Evolutionary conservation across 257 asterid species (phyloP).

Genomic region (Solanum pinnatisectum): DNA sequence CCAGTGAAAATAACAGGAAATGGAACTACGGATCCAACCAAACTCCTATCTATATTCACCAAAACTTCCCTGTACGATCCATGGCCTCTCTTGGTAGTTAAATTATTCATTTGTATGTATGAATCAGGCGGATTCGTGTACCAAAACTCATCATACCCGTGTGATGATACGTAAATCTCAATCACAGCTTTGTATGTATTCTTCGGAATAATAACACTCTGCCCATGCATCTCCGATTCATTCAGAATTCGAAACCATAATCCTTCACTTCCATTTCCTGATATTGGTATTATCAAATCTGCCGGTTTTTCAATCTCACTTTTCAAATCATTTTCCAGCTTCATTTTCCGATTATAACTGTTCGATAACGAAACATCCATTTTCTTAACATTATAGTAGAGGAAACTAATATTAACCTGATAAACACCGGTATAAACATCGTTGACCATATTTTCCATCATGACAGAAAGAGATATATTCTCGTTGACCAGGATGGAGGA

Average conservation of each 20-base stretch:
- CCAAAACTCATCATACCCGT: constrained; percentile 84
- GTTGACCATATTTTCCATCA: constrained; percentile 72
- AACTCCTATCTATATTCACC: constrained; percentile 46
- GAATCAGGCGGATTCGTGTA: constrained; percentile 79
- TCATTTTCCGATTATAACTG: background rate
- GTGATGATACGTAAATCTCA: constrained; percentile 68
- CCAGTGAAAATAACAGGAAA: constrained; percentile 79
- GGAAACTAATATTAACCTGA: constrained; percentile 46
- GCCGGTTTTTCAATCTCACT: constrained; percentile 45
- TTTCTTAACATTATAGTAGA: constrained; percentile 28
- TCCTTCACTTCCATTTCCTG: constrained; percentile 42
- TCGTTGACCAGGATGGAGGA: constrained; percentile 38
- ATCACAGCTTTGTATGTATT: constrained; percentile 70
- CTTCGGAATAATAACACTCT: constrained; percentile 37
- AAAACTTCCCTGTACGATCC: constrained; percentile 68
- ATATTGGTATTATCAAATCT: constrained; percentile 62
- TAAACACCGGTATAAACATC: constrained; percentile 53
- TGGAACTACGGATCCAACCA: constrained; percentile 66
- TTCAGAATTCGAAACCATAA: constrained; percentile 65
- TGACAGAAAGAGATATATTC: constrained; percentile 48
- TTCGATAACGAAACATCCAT: background rate
- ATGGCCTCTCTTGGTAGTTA: constrained; percentile 39
- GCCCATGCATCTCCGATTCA: constrained; percentile 34
- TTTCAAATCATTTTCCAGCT: background rate
- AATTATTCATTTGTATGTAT: constrained; percentile 32